phyloP scores from a whole-genome alignment of 805 yeast species.

The Starmera caribaea region DNA sequence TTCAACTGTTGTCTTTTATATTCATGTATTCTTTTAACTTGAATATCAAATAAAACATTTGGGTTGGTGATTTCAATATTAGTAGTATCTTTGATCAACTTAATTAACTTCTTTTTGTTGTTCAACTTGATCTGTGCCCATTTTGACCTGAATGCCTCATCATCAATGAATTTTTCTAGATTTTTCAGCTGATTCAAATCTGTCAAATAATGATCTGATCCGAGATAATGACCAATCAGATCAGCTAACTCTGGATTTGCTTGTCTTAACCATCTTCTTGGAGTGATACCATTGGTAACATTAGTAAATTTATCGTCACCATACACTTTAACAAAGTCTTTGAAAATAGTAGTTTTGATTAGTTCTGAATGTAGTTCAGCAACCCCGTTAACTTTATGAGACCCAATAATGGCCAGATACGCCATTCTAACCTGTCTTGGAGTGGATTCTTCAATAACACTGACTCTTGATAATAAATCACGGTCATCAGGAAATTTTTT shows the following conservation, averaged over 20 bases:
- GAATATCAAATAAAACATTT: conserved; percentile 76
- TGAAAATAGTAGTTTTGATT: conserved; percentile 80
- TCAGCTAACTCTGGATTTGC: conserved; percentile 76
- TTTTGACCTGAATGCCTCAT: conserved; percentile 49
- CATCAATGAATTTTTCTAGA: conserved; percentile 58
- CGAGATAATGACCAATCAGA: conserved; percentile 64
- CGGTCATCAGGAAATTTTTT: conserved; percentile 67
- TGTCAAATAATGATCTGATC: conserved; percentile 60
- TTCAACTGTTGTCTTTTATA: conserved; percentile 93
- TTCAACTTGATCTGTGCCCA: conserved; percentile 67
- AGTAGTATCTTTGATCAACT: conserved; percentile 55
- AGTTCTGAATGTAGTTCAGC: conserved; percentile 92
- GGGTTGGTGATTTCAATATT: conserved; percentile 50
- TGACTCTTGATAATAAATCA: conserved; percentile 54
- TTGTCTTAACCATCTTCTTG: conserved; percentile 92
- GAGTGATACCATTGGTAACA: conserved; percentile 92
- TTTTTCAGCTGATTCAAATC: conserved; percentile 59
- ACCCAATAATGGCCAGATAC: conserved; percentile 79
- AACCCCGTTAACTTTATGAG: conserved; percentile 91
- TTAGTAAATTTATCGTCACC: conserved; percentile 81
- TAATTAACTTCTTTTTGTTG: conserved; percentile 62
- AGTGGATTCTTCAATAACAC: conserved; percentile 73
- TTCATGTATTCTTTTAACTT: conserved; percentile 92
- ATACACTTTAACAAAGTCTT: conserved; percentile 76
- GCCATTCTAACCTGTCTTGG: conserved; percentile 92